Evolutionary conservation across 177 flowering plant species (phyloP).

Genomic region (Vitis hybrid): DNA sequence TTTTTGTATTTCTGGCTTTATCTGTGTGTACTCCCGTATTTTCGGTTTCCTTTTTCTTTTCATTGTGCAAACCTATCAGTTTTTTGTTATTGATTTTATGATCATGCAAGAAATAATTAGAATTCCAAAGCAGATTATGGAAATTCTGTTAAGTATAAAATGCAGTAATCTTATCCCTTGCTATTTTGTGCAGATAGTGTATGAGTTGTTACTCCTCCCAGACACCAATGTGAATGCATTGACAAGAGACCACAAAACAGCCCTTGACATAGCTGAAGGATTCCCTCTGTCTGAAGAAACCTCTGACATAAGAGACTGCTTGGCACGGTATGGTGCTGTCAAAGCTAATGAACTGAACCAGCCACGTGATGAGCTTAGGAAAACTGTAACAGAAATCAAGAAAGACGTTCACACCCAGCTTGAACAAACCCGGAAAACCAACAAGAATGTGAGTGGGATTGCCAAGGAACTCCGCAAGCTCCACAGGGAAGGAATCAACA

Average conservation of each 20-base stretch:
- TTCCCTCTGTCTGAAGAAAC: constrained; percentile 70
- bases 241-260: constrained; percentile 75
- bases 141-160: no score
- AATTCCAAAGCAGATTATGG: no score
- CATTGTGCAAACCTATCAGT: background rate
- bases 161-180: no score
- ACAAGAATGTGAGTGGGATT: constrained; percentile 70
- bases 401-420: constrained; percentile 83
- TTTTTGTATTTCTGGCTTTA: background rate
- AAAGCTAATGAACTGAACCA: constrained; percentile 84
- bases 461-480: constrained; percentile 80
- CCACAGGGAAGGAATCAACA: constrained; percentile 87
- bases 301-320: constrained; percentile 56
- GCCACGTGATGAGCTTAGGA: constrained; percentile 82
- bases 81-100: background rate
- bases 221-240: constrained; percentile 78
- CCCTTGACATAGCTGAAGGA: constrained; percentile 80
- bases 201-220: constrained; percentile 51
- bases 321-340: constrained; percentile 53
- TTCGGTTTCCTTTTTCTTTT: background rate
- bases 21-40: no score
- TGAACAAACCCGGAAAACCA: constrained; percentile 76
- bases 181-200: constrained; percentile 63
- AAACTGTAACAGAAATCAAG: constrained; percentile 82
- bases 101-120: no score